Evolutionary conservation across 2,329 filamentous ascomycete species (phyloP).

Genomic region (Cylindrodendrum hubeiense): DNA sequence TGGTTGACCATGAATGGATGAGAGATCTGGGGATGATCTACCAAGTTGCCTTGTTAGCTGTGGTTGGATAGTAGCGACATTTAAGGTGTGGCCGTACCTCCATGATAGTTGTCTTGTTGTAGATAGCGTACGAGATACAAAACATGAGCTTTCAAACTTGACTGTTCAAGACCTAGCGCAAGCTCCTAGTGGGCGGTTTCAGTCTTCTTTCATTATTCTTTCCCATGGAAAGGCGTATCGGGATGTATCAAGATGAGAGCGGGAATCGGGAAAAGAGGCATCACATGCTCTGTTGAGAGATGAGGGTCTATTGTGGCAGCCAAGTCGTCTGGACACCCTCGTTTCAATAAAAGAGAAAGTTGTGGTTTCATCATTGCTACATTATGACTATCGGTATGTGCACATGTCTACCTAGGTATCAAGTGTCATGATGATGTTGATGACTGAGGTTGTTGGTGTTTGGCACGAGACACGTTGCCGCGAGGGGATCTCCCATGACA

Average conservation of each 20-base stretch:
- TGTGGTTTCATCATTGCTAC: neutral
- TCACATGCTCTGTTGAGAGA: constrained; percentile 23
- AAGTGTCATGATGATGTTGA: neutral
- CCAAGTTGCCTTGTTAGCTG: neutral
- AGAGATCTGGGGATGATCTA: constrained; percentile 35
- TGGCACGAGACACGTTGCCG: constrained; percentile 33
- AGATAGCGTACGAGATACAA: neutral
- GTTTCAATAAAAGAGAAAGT: too few species aligned
- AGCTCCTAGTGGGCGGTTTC: neutral
- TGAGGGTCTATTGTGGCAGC: constrained; percentile 6
- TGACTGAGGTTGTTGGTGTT: constrained; percentile 16
- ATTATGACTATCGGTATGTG: neutral
- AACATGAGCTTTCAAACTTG: too few species aligned
- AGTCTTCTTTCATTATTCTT: neutral
- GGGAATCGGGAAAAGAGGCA: neutral
- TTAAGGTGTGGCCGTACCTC: neutral
- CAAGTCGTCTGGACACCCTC: neutral
- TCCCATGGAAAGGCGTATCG: neutral
- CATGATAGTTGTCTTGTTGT: neutral
- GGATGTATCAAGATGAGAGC: neutral
- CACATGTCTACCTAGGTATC: neutral
- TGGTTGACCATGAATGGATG: constrained; percentile 58
- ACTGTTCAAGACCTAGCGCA: neutral
- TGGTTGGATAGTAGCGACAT: neutral
- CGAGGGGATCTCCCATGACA: constrained; percentile 28